Percentiles rank a stretch among this genome's conserved stretches.
phyloP scores from a whole-genome alignment of 176 grass and related monocot genomes.

The Eremochloa ophiuroides region DNA sequence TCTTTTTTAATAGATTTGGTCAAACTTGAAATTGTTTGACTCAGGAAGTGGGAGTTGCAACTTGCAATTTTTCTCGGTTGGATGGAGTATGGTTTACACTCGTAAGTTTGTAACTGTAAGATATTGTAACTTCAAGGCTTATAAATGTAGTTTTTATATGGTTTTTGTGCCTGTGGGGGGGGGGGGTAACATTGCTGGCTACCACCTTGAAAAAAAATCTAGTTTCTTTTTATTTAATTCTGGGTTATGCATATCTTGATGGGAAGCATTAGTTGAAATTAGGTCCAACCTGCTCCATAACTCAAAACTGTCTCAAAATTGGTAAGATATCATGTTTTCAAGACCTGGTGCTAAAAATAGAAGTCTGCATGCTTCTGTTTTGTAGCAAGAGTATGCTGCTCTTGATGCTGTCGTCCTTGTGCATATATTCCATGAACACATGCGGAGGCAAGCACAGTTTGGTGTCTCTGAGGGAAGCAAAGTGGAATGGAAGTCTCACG shows the following conservation, averaged over 20 bases:
- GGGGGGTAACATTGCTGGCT: neutral
- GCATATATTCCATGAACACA: constrained; percentile 76
- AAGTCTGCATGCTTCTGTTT: neutral
- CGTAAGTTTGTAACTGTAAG: neutral
- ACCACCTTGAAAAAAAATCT: neutral
- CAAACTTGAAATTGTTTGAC: no score
- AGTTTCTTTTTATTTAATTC: constrained; percentile 8
- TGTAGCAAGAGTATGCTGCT: constrained; percentile 95
- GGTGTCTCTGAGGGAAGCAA: constrained; percentile 51
- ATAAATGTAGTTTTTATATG: neutral
- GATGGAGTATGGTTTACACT: neutral
- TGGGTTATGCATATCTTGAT: neutral
- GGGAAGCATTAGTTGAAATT: neutral
- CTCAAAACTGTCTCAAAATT: neutral
- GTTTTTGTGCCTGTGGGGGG: no score
- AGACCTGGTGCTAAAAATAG: neutral
- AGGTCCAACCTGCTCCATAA: neutral
- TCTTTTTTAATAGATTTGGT: no score
- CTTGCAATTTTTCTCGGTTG: neutral
- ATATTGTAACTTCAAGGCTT: neutral
- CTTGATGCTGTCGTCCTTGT: constrained; percentile 87
- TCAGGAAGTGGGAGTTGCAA: neutral
- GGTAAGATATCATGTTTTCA: neutral
- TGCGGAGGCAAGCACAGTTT: constrained; percentile 57
- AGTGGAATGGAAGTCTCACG: constrained; percentile 84